Percentiles rank a stretch among this genome's conserved stretches.
These are phyloP conservation scores for Colletotrichum lentis DNA, from an alignment of 2,329 filamentous ascomycete genomes.

Conservation along the genomic window DNA sequence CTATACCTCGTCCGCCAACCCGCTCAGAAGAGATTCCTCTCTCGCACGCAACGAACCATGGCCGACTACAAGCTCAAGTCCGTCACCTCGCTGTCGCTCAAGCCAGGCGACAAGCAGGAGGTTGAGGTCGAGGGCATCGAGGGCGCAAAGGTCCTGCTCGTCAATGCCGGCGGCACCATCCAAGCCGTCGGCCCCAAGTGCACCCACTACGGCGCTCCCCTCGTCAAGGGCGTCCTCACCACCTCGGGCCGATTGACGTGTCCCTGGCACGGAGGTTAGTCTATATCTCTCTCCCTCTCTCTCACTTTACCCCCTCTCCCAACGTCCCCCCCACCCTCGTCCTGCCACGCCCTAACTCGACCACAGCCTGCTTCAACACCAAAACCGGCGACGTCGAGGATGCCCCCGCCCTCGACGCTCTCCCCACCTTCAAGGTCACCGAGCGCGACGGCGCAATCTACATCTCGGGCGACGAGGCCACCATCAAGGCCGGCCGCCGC, in stretches of 20 bases:
- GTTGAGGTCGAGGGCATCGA: conserved; percentile 90
- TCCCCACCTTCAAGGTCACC: conserved; percentile 81
- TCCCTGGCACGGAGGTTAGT: conserved; percentile 91
- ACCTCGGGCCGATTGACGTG: conserved; percentile 86
- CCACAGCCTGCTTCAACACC: conserved; percentile 87
- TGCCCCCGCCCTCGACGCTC: conserved; percentile 86
- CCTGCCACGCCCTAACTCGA: neutral
- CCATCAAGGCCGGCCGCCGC: conserved; percentile 79
- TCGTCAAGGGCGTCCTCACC: conserved; percentile 85
- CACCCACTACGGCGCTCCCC: conserved; percentile 89
- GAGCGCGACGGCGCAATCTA: conserved; percentile 87
- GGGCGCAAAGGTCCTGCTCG: conserved; percentile 83
- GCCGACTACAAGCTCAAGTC: conserved; percentile 77
- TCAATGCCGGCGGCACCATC: conserved; percentile 78
- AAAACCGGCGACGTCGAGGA: conserved; percentile 93
- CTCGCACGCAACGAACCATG: conserved; percentile 53
- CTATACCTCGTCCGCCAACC: conserved; percentile 8
- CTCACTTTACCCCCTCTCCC: neutral
- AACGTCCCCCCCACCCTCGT: neutral
- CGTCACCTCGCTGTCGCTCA: conserved; percentile 75
- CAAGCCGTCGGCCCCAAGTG: conserved; percentile 86
- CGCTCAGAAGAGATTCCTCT: conserved; percentile 38
- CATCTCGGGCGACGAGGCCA: conserved; percentile 79
- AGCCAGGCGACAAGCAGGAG: conserved; percentile 85
- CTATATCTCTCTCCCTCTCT: neutral